A percentile compares a stretch with the other conserved stretches of the same genome.
Evolutionary conservation across 192 early-diverging fungal species (phyloP).

Genomic region (Gryganskiella cystojenkinii): DNA sequence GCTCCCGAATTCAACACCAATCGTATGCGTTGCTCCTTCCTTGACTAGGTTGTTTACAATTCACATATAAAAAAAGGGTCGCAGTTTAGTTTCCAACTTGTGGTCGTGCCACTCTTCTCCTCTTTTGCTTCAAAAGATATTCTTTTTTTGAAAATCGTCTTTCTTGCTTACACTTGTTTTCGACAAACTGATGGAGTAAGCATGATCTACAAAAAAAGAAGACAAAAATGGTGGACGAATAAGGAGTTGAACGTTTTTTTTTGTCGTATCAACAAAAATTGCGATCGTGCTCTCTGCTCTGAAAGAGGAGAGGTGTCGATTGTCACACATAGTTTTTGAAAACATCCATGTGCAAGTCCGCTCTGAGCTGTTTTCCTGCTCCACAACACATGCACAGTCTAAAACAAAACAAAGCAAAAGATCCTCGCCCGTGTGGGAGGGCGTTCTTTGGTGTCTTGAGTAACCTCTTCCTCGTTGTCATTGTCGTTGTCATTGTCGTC

Average conservation of each 20-base stretch:
- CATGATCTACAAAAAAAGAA: conserved; percentile 57
- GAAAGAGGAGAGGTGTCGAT: too few species aligned
- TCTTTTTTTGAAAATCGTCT: neutral
- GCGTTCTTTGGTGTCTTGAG: too few species aligned
- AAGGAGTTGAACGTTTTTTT: neutral
- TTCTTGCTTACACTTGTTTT: conserved; percentile 60
- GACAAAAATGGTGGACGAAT: conserved; percentile 2
- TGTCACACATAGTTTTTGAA: too few species aligned
- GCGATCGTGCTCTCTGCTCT: too few species aligned
- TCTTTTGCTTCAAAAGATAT: neutral
- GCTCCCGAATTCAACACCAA: conserved; percentile 85
- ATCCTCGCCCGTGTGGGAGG: too few species aligned
- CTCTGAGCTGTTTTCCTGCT: too few species aligned
- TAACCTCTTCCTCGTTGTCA: too few species aligned
- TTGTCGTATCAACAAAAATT: neutral
- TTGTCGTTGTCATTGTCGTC: too few species aligned
- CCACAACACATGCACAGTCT: too few species aligned
- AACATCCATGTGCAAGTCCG: too few species aligned
- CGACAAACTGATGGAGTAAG: conserved; percentile 68
- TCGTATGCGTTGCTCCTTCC: conserved; percentile 76
- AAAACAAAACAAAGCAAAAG: too few species aligned
- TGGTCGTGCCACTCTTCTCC: neutral
- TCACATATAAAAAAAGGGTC: conserved; percentile 8
- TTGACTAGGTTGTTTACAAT: conserved; percentile 51
- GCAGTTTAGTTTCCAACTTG: neutral